Conservation (phyloP, 495 filamentous ascomycete genomes). For the Opeltia flavorubescens region DNA sequence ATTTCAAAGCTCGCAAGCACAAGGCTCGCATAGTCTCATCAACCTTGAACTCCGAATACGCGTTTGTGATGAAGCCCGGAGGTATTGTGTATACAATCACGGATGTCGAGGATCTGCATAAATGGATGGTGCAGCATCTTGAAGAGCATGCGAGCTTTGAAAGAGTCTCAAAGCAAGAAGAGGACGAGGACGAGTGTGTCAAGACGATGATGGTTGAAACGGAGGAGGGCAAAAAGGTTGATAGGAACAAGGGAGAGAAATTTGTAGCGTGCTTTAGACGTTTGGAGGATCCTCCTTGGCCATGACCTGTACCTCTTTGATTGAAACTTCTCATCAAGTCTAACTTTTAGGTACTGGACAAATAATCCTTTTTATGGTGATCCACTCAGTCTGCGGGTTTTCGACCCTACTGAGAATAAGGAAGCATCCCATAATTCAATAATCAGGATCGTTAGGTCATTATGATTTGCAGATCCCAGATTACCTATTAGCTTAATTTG, state of each 20-base stretch:
- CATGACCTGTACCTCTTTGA: conserved; percentile 3
- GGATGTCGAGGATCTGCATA: conserved; percentile 85
- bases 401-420: too few species aligned
- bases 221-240: conserved; percentile 95
- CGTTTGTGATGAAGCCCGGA: conserved; percentile 68
- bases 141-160: conserved; percentile 54
- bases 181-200: conserved; percentile 12
- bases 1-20: conserved; percentile 95
- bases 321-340: too few species aligned
- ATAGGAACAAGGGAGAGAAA: conserved; percentile 75
- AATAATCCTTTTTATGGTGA: too few species aligned
- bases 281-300: conserved; percentile 65
- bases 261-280: conserved; percentile 76
- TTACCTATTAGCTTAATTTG: too few species aligned
- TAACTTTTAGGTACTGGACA: too few species aligned
- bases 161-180: conserved; percentile 28
- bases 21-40: conserved; percentile 89
- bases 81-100: conserved; percentile 92
- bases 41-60: conserved; percentile 82
- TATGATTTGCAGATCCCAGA: too few species aligned
- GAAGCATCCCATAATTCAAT: too few species aligned
- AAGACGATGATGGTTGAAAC: conserved; percentile 66
- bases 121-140: conserved; percentile 85
- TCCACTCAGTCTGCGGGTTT: too few species aligned
- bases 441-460: too few species aligned